These are phyloP conservation scores for Aspergillus incahuasiensis DNA, from an alignment of 495 filamentous ascomycete genomes.

Conservation along the genomic window DNA sequence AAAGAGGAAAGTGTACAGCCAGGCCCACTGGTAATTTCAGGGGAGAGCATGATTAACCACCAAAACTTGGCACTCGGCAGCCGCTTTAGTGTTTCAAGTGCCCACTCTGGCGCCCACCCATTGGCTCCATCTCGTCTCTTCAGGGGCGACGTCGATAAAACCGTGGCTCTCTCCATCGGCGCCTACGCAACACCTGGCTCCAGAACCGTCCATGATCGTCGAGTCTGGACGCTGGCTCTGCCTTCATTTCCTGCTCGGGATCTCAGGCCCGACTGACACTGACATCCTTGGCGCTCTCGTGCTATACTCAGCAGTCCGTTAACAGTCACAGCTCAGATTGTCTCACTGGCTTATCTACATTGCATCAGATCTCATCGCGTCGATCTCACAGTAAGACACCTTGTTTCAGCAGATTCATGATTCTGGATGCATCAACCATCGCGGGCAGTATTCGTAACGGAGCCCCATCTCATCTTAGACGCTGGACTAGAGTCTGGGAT, in stretches of 20 bases:
- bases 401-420: neutral
- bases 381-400: neutral
- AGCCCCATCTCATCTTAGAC: neutral
- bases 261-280: neutral
- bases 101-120: neutral
- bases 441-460: neutral
- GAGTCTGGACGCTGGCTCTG: neutral
- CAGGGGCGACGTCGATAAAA: constrained; percentile 1
- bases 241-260: neutral
- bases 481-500: neutral
- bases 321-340: neutral
- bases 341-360: neutral
- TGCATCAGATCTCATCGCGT: neutral
- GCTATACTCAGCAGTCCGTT: neutral
- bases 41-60: constrained; percentile 18
- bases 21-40: neutral
- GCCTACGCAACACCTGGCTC: neutral
- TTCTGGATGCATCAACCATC: neutral
- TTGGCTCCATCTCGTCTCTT: neutral
- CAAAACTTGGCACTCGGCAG: constrained; percentile 25
- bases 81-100: constrained; percentile 21
- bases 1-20: neutral
- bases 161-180: neutral
- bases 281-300: neutral
- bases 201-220: neutral